Base-by-base conservation (phyloP, 2,329 filamentous ascomycete genomes). In the Colletotrichum tanaceti region DNA sequence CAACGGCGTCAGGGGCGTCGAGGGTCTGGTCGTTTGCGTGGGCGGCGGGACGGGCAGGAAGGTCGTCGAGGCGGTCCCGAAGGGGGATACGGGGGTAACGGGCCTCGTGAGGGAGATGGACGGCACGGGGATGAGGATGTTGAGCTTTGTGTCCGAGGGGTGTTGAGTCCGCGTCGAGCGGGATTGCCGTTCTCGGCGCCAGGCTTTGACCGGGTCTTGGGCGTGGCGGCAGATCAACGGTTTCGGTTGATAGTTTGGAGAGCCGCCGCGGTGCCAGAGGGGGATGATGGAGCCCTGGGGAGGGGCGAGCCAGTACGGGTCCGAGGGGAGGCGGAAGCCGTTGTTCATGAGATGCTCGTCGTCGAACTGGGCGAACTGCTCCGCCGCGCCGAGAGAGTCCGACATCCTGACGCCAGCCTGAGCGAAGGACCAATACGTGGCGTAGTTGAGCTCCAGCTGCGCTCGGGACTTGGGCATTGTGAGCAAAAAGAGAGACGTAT, bases 331-430 rank as follows among this genome's bases (percentile, higher is more conserved):
- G 14, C 66, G 66, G 39, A 69, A 69, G 38, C 66, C 66, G 50
- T 69, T 69, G 38, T 66, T 69, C 66, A 69, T 66, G 41, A 69
- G 63, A 20, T 69, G 66, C 62, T 69, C 66, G 50, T 69, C 66
- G 32, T 69, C 66, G 32, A 69, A 69, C 49, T 69, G 66, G 11
- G 66, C 39, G 35, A 69, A 69, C 5, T 69, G 66, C 22, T 69
- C 66, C 24, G 66, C 62, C 28, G 66, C 66, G 44, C 66, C 66
- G 18, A 69, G 66, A 7, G 66, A 69, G 49, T 69, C 66, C 20
- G 66, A 69, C 63, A 69, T 69, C 7, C 66, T 65, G 10, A 69
- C 57, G 44, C 66, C 62, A 9, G 66, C 63, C 44, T 69, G 66
- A 39, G 66, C 66, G 28, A 66, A 69, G 50, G 66, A 69, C 62